A percentile compares a stretch with the other conserved stretches of the same genome.
Conservation (phyloP, 1,284 basidiomycete genomes). For the Ustilago crameri region DNA sequence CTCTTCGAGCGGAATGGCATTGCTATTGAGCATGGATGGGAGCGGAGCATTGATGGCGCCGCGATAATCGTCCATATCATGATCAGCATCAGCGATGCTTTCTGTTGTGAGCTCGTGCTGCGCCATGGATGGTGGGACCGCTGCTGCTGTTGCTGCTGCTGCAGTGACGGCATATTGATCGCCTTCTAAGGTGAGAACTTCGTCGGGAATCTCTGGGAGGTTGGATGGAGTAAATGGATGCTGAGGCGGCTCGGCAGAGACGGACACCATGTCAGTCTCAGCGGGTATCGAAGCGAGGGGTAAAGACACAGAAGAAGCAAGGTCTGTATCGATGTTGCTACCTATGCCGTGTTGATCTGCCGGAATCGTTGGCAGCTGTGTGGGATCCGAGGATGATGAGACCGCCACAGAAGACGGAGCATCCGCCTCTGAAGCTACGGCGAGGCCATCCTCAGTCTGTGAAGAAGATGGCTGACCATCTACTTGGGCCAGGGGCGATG, state of each 20-base stretch:
- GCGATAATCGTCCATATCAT: constrained; percentile 33
- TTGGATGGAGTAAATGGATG: constrained; percentile 21
- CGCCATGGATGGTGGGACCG: constrained; percentile 14
- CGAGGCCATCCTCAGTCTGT: constrained; percentile 9
- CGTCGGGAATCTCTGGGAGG: constrained; percentile 43
- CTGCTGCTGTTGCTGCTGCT: too few species aligned
- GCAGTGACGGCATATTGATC: constrained; percentile 17
- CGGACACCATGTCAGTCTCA: constrained; percentile 8
- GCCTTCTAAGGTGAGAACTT: constrained; percentile 22
- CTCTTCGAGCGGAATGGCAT: constrained; percentile 42
- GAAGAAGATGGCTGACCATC: constrained; percentile 7
- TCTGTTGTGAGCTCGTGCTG: constrained; percentile 12
- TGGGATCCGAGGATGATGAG: neutral
- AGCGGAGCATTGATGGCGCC: constrained; percentile 31
- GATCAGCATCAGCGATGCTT: constrained; percentile 17
- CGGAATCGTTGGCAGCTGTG: neutral
- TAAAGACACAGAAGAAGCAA: constrained; percentile 10
- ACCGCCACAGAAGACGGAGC: constrained; percentile 3
- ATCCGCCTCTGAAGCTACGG: neutral
- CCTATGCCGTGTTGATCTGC: neutral
- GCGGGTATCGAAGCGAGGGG: constrained; percentile 1
- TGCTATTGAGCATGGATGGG: constrained; percentile 50
- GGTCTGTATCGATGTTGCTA: constrained; percentile 1
- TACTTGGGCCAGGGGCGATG: constrained; percentile 7
- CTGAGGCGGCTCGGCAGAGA: constrained; percentile 15